These are phyloP conservation scores for Gossypium australe DNA, from an alignment of 345 rosid genomes.

Conservation along the genomic window DNA sequence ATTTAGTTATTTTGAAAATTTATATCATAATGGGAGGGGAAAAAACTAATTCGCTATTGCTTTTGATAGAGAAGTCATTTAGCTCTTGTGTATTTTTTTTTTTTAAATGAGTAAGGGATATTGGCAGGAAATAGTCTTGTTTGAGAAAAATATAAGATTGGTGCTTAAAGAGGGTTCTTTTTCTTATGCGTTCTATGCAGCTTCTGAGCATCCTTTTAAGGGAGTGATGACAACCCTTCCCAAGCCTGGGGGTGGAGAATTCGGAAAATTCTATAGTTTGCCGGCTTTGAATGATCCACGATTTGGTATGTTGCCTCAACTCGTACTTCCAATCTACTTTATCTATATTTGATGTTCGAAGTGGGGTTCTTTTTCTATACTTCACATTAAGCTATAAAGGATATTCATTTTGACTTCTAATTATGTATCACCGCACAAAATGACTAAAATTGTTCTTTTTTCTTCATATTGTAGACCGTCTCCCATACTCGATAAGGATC, in stretches of 20 bases:
- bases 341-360: neutral
- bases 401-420: neutral
- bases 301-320: conserved; percentile 36
- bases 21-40: neutral
- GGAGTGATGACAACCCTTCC: conserved; percentile 60
- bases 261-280: conserved; percentile 66
- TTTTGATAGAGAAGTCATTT: neutral
- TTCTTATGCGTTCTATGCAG: conserved; percentile 28
- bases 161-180: neutral
- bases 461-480: conserved; percentile 35
- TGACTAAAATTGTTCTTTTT: neutral
- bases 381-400: neutral
- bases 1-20: neutral
- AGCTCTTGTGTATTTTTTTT: no score
- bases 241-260: conserved; percentile 75
- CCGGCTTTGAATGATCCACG: conserved; percentile 78
- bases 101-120: neutral
- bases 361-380: neutral
- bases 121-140: conserved; percentile 5
- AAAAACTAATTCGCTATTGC: neutral
- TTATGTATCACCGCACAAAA: neutral
- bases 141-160: neutral
- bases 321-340: neutral
- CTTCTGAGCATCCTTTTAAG: conserved; percentile 69
- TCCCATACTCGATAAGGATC: conserved; percentile 73